Percentiles rank a stretch among this genome's conserved stretches.
phyloP scores from a whole-genome alignment of 805 yeast species.

The Candida boleticola region DNA sequence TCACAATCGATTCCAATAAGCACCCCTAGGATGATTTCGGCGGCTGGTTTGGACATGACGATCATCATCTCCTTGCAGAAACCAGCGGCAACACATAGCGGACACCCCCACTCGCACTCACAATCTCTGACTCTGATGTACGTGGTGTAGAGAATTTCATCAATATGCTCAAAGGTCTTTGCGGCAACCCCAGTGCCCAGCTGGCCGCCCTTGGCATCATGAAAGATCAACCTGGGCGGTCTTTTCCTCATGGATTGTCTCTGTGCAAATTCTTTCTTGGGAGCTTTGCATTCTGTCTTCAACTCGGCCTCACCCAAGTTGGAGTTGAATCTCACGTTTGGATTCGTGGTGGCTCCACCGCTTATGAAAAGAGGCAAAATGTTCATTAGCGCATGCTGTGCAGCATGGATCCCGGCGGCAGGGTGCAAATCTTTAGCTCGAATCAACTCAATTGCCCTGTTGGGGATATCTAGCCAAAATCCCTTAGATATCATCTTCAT shows the following conservation, averaged over 20 bases:
- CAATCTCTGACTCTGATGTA: slow-evolving; percentile 61
- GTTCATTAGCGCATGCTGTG: slow-evolving; percentile 86
- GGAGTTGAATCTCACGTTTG: slow-evolving; percentile 28
- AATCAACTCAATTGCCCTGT: slow-evolving; percentile 56
- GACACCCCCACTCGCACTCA: slow-evolving; percentile 74
- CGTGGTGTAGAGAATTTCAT: slow-evolving; percentile 61
- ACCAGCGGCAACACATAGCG: slow-evolving; percentile 81
- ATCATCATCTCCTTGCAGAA: slow-evolving; percentile 77
- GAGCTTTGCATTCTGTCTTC: slow-evolving; percentile 94
- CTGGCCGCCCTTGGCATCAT: slow-evolving; percentile 80
- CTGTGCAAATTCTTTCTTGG: slow-evolving; percentile 89
- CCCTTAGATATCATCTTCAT: slow-evolving; percentile 70
- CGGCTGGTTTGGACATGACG: slow-evolving; percentile 87
- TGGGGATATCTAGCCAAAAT: slow-evolving; percentile 87
- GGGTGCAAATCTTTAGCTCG: slow-evolving; percentile 56
- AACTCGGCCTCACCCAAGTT: slow-evolving; percentile 54
- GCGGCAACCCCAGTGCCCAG: slow-evolving; percentile 77
- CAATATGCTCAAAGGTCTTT: slow-evolving; percentile 77
- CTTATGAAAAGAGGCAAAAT: slow-evolving; percentile 71
- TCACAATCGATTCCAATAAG: slow-evolving; percentile 57
- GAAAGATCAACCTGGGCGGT: slow-evolving; percentile 84
- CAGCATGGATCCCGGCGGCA: slow-evolving; percentile 96
- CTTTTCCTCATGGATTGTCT: slow-evolving; percentile 69
- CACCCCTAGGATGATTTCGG: slow-evolving; percentile 61
- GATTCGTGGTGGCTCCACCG: slow-evolving; percentile 56